These are phyloP conservation scores for Backusella morwellensis DNA, from an alignment of 192 early-diverging fungal species.

Conservation along the genomic window DNA sequence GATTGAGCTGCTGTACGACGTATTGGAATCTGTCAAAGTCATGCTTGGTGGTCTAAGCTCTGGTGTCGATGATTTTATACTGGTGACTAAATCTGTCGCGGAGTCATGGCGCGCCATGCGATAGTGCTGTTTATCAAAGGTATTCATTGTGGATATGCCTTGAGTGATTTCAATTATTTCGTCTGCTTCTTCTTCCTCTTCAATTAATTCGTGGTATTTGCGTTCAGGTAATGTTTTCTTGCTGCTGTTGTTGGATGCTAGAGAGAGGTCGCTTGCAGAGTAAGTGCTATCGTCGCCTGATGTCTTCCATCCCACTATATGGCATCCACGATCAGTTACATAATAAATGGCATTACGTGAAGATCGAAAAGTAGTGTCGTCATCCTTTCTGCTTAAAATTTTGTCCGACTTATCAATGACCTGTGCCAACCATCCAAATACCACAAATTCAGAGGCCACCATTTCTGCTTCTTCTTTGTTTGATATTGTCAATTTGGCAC, in stretches of 20 bases:
- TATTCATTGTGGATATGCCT: not conserved
- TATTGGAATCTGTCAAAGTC: slow-evolving; percentile 7
- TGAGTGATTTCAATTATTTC: not conserved
- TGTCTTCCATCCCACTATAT: slow-evolving; percentile 10
- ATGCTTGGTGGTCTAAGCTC: slow-evolving; percentile 3
- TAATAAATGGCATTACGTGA: slow-evolving; percentile 8
- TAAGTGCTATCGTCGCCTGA: not conserved
- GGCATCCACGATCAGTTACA: slow-evolving; percentile 15
- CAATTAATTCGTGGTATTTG: not conserved
- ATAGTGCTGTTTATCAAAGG: not conserved
- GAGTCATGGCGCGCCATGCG: not conserved
- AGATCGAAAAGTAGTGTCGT: not conserved
- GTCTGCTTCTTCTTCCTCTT: not conserved
- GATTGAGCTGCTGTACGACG: not conserved
- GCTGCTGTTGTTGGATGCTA: not conserved
- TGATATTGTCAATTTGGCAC: slow-evolving; percentile 45
- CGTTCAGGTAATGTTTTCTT: not conserved
- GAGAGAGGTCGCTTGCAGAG: not conserved
- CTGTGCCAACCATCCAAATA: slow-evolving; percentile 39
- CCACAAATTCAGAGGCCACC: slow-evolving; percentile 45
- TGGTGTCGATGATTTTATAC: not conserved
- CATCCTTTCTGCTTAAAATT: not conserved
- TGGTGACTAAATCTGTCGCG: not conserved
- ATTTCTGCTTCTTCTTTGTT: slow-evolving; percentile 42
- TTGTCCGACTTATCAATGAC: slow-evolving; percentile 26